These are phyloP conservation scores for Diaporthe citrichinensis DNA, from an alignment of 2,329 filamentous ascomycete genomes.

Conservation along the genomic window DNA sequence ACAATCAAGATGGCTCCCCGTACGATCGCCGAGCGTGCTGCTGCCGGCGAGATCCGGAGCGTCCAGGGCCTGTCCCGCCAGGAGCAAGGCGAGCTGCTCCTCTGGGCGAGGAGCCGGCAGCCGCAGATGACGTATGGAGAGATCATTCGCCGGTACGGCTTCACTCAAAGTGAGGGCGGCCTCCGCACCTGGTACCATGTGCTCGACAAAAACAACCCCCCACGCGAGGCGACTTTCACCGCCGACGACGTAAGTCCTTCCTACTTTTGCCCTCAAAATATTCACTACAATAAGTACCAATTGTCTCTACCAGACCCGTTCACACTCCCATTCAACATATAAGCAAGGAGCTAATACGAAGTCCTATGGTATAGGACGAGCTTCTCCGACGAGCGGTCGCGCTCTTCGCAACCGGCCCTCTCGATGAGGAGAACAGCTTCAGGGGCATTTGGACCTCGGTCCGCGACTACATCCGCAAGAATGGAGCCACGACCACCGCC, in stretches of 20 bases:
- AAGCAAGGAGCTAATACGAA: not conserved
- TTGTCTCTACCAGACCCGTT: not conserved
- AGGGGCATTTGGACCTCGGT: not conserved
- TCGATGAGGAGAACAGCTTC: not conserved
- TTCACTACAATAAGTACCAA: not conserved
- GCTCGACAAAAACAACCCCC: too few species aligned
- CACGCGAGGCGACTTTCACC: not conserved
- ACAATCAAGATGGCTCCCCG: not conserved
- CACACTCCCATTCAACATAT: not conserved
- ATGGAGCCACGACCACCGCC: not conserved
- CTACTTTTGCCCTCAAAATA: not conserved
- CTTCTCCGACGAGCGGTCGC: not conserved
- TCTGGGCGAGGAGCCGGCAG: not conserved
- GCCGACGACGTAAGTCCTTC: not conserved
- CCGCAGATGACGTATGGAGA: not conserved
- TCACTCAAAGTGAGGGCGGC: too few species aligned
- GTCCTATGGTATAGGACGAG: not conserved
- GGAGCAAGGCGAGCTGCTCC: not conserved
- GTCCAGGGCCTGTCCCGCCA: not conserved
- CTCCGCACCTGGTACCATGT: not conserved
- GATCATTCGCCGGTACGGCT: not conserved
- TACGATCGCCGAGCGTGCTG: slow-evolving; percentile 11
- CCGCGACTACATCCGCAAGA: not conserved
- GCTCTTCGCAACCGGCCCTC: not conserved
- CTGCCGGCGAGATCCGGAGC: not conserved